Evolutionary conservation across 306 rosid genomes (phyloP).

Genomic region (Macrotyloma uniflorum): DNA sequence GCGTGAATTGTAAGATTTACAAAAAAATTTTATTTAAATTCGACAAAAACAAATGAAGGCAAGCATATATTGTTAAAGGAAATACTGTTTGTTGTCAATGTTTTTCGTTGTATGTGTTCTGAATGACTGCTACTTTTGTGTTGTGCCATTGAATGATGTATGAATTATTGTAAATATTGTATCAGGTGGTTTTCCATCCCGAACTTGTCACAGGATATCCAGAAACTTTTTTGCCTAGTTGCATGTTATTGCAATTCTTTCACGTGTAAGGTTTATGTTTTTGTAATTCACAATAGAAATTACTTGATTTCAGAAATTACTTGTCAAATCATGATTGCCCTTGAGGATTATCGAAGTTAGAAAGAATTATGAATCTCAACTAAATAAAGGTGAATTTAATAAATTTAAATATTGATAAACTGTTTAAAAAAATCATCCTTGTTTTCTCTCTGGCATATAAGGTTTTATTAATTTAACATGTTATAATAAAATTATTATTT

Average conservation of each 20-base stretch:
- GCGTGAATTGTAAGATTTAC: no score
- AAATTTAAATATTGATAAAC: not conserved
- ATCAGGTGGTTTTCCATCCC: no score
- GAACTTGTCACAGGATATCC: no score
- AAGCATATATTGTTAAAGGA: not conserved
- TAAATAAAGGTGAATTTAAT: not conserved
- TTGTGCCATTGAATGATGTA: not conserved
- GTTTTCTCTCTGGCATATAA: not conserved
- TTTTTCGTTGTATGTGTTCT: not conserved
- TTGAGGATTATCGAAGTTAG: no score
- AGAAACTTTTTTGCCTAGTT: no score
- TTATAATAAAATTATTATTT: not conserved
- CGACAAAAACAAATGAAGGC: not conserved
- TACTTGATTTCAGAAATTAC: no score
- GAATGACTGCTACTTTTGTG: not conserved
- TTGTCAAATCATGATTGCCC: no score
- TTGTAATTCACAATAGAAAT: not conserved
- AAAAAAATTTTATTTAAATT: not conserved
- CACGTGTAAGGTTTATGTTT: not conserved
- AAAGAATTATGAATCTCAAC: no score
- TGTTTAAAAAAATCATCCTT: not conserved
- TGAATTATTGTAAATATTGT: not conserved
- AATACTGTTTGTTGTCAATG: not conserved
- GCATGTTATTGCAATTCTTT: not conserved
- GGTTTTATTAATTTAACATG: not conserved